Evolutionary conservation across 345 rosid species (phyloP), one percentile per base, ranked within the genome.

Genomic region (Rhodomyrtus tomentosa): DNA sequence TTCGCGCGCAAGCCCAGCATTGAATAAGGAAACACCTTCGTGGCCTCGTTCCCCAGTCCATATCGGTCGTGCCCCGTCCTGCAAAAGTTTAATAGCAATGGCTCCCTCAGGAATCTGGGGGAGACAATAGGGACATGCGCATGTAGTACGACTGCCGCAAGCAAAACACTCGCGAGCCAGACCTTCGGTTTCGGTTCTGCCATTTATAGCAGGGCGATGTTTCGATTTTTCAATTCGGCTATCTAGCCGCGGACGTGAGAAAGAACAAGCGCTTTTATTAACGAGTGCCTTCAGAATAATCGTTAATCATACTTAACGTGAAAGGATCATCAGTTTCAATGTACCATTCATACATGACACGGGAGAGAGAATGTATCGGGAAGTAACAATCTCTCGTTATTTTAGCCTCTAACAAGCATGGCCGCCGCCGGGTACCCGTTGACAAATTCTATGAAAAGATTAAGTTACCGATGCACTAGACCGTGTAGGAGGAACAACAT

Each of bases 381-480:
- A 68, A 68, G 16, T 18, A 68, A 68, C 12, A 16, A 16, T 68
- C 4, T 68, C 42, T 32, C 13, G 18, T 68, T 68, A 7, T 62
- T 38, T 68, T 32, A 29, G 4, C 1, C 1, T 54, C 56, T 22
- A 7, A 54, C 2, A 22, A 8, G 3, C 40, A 38, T 38, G 3
- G 40, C 40, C 56, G 12, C 7, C n/a, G n/a, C 3, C 2, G 11
- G 10, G n/a, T 22, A 5, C 11, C 4, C 0, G 0, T 62, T 9
- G 32, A 32, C 5, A 32, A 59, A 3, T 29, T 29, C 32, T 16
- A 15, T 29, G 8, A 59, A 59, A 15, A 29, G 29, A 29, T 48
- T 48, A 62, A 59, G 38, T 7, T 5, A 9, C 22, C 22, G 36
- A 62, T 0, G 1, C 22, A 7, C 2, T 8, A 8, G 6, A 68